Evolutionary conservation across 1,284 basidiomycete genomes (phyloP), one percentile per base, ranked within the genome.

Genomic region (Meripilus lineatus): DNA sequence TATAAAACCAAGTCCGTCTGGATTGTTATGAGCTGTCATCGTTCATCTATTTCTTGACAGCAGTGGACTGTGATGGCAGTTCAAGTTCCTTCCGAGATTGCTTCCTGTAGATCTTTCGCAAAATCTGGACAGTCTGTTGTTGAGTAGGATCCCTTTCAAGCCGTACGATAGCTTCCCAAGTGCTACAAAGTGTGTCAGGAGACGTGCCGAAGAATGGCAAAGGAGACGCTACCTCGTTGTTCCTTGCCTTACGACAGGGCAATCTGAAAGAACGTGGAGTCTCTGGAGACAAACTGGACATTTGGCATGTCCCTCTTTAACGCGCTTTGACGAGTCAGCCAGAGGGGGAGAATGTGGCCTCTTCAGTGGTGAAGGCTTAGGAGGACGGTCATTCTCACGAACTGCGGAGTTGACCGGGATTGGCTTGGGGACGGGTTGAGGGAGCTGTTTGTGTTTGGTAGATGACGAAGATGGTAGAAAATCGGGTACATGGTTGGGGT

Each of bases 231-330:
- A 83, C 82, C 74, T 78, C 45, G 64, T 59, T 2, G 72, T 65
- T 6, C 80, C 80, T 48, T 65, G 59, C 7, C 50, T 50, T 3
- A 79, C 68, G 21, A 71, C 52, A n/a, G 76, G 72, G 56, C 83
- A 85, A 17, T 71, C 65, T 50, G 74, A 69, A 13, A 75, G 50
- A 15, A 69, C 50, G 54, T 82, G 80, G 34, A 63, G 63, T 4
- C 62, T 51, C 28, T 54, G 56, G 32, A 55, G 58, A 46, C 81
- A 84, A 25, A 81, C 62, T 5, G 62, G 56, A 47, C 81, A 84
- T 3, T 56, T 26, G n/a, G n/a, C n/a, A 8, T 44, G 21, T 3
- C 46, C 40, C n/a, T 30, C 1, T 38, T 40, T 15, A 38, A 47
- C 23, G 58, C n/a, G n/a, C n/a, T n/a, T n/a, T n/a, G n/a, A n/a